Conservation (phyloP, 176 grass and related monocot genomes). For the Dendrocalamus sinicus region DNA sequence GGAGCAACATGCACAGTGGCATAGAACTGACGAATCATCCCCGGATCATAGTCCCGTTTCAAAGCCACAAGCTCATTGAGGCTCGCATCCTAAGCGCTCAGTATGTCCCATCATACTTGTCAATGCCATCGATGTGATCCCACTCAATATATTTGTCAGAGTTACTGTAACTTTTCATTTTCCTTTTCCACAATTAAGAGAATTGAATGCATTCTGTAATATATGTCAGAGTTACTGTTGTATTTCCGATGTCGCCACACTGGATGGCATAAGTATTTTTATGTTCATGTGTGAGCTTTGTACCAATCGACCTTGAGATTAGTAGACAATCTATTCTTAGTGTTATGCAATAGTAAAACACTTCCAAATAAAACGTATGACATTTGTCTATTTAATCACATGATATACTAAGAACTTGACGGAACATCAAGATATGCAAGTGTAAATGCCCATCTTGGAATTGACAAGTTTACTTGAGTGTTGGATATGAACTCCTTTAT, state of each 20-base stretch:
- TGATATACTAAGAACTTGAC: conserved; percentile 87
- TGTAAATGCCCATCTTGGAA: conserved; percentile 92
- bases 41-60: too few species aligned
- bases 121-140: too few species aligned
- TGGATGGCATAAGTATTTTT: neutral
- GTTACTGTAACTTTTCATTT: neutral
- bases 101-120: too few species aligned
- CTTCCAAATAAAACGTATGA: neutral
- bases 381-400: conserved; percentile 40
- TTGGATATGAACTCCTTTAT: neutral
- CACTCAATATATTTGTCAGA: too few species aligned
- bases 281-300: neutral
- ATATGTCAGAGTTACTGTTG: neutral
- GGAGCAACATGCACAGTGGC: too few species aligned
- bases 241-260: neutral
- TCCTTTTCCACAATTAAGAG: neutral
- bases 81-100: too few species aligned
- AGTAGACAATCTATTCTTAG: neutral
- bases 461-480: conserved; percentile 52
- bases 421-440: conserved; percentile 92
- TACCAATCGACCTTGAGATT: neutral
- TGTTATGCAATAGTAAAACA: neutral
- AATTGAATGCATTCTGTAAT: neutral
- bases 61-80: too few species aligned
- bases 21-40: too few species aligned